Percentiles rank a stretch among this genome's conserved stretches.
phyloP scores from a whole-genome alignment of 352 stramenopile genomes.

The Phytopythium sindhum region DNA sequence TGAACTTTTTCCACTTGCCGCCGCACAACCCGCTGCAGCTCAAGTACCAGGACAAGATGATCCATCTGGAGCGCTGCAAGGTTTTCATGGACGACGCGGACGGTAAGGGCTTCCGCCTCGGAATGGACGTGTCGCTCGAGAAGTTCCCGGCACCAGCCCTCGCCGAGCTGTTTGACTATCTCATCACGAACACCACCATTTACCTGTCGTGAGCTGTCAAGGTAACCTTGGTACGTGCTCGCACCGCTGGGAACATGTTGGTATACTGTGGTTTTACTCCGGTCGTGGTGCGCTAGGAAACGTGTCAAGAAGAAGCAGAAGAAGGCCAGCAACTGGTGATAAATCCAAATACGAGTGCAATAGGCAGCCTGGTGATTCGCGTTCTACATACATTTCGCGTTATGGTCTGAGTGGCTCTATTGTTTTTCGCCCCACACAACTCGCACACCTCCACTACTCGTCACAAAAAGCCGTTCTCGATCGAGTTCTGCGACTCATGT shows the following conservation, averaged over 20 bases:
- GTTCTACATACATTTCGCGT: too few relatives aligned
- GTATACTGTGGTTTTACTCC: too few relatives aligned
- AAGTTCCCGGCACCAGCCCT: conserved; percentile 15
- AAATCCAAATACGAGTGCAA: too few relatives aligned
- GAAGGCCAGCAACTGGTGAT: too few relatives aligned
- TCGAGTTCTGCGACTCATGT: conserved; percentile 27
- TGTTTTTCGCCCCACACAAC: neutral
- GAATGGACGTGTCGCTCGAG: conserved; percentile 19
- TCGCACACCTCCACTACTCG: neutral
- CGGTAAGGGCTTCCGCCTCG: conserved; percentile 17
- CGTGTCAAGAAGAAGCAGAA: neutral
- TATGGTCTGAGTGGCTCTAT: too few relatives aligned
- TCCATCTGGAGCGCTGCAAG: conserved; percentile 19
- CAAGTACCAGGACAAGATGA: conserved; percentile 12
- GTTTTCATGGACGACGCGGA: conserved; percentile 14
- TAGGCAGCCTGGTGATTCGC: too few relatives aligned
- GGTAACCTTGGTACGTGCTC: neutral
- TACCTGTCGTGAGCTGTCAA: conserved; percentile 9
- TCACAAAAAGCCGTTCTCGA: conserved; percentile 38
- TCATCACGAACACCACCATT: conserved; percentile 18
- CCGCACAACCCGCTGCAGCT: conserved; percentile 28
- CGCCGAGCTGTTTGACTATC: conserved; percentile 29
- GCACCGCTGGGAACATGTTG: too few relatives aligned
- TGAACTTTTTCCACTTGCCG: conserved; percentile 29
- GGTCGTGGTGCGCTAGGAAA: neutral